These are phyloP conservation scores for Syzygium jambos DNA, from an alignment of 345 rosid species.

Conservation along the genomic window DNA sequence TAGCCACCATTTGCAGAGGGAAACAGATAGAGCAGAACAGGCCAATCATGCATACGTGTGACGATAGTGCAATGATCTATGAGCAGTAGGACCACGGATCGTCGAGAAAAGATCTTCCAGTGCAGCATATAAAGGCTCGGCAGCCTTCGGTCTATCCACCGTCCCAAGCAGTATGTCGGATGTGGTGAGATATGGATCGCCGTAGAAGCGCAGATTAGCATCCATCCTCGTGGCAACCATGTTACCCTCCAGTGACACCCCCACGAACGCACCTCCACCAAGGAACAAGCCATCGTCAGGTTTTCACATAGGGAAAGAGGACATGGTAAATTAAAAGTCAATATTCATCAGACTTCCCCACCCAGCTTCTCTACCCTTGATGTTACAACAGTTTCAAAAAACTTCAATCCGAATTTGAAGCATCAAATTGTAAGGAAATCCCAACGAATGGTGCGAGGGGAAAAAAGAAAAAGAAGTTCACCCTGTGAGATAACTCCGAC, in stretches of 20 bases:
- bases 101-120: constrained; percentile 55
- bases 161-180: constrained; percentile 74
- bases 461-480: not conserved
- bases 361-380: not conserved
- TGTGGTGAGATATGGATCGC: constrained; percentile 84
- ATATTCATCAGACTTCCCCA: not conserved
- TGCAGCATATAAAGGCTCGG: constrained; percentile 71
- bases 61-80: constrained; percentile 13
- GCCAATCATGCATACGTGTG: constrained; percentile 5
- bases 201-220: constrained; percentile 74
- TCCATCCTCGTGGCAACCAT: constrained; percentile 80
- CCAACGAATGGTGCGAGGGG: not conserved
- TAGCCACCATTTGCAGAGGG: not conserved
- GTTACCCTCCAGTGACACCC: constrained; percentile 92
- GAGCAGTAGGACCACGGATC: not conserved
- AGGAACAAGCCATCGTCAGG: not conserved
- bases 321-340: not conserved
- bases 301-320: not conserved
- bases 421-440: not conserved
- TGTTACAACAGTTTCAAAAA: not conserved
- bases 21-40: not conserved
- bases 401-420: not conserved
- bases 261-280: constrained; percentile 84
- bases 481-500: not conserved
- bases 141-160: constrained; percentile 84